Evolutionary conservation across 2,329 filamentous ascomycete genomes (phyloP).

Genomic region (Diplodia corticola): DNA sequence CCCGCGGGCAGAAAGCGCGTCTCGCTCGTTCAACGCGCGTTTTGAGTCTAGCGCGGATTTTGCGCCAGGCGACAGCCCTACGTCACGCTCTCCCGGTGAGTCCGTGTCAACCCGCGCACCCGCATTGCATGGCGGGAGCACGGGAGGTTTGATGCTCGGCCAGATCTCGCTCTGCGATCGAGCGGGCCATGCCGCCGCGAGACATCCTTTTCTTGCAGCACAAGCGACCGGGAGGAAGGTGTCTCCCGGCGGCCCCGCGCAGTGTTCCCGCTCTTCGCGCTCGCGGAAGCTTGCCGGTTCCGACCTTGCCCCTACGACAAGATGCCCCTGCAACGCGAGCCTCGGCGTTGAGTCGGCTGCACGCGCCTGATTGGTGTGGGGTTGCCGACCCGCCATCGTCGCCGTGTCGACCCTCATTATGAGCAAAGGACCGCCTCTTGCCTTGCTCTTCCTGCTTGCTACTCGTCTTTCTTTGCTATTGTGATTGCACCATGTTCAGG

Average conservation of each 20-base stretch:
- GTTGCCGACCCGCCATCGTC: conserved; percentile 21
- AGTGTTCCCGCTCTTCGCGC: not conserved
- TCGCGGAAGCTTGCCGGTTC: conserved; percentile 1
- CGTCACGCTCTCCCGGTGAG: conserved; percentile 9
- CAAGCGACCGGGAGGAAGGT: not conserved
- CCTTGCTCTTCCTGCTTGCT: not conserved
- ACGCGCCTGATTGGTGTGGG: conserved; percentile 22
- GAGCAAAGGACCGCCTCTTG: conserved; percentile 1
- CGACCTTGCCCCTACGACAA: conserved; percentile 3
- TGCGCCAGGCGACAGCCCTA: not conserved
- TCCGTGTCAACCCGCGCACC: not conserved
- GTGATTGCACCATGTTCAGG: conserved; percentile 45
- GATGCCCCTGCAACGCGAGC: conserved; percentile 6
- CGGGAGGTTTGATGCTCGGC: not conserved
- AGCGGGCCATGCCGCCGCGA: conserved; percentile 7
- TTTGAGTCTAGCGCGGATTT: conserved; percentile 12
- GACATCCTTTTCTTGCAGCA: not conserved
- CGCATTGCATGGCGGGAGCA: not conserved
- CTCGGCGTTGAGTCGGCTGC: conserved; percentile 22
- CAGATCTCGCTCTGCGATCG: not conserved
- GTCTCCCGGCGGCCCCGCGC: not conserved
- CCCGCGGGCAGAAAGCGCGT: conserved; percentile 10
- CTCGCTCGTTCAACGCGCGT: conserved; percentile 12
- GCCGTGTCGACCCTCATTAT: not conserved
- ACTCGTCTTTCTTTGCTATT: not conserved